phyloP scores from a whole-genome alignment of 2,329 filamentous ascomycete species.

The Thielaviopsis ethacetica region DNA sequence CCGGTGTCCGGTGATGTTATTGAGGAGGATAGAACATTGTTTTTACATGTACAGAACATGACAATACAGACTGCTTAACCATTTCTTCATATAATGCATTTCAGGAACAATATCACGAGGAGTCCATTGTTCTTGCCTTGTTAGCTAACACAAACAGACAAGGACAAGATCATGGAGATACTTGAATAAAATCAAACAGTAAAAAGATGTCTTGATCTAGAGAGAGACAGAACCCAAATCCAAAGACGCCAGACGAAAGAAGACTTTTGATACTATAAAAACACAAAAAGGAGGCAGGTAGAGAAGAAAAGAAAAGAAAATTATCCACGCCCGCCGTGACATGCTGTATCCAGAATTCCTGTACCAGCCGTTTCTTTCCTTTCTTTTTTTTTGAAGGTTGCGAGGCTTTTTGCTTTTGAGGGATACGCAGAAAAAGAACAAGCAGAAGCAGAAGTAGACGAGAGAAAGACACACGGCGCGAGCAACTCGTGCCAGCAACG shows the following conservation, averaged over 20 bases:
- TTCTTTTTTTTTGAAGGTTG: too few relatives aligned
- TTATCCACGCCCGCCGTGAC: neutral
- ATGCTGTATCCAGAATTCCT: neutral
- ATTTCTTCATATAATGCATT: too few relatives aligned
- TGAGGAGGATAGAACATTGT: too few relatives aligned
- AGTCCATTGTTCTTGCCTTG: too few relatives aligned
- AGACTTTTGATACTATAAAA: neutral
- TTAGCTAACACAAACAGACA: too few relatives aligned
- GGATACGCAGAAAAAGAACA: neutral
- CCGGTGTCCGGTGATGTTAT: too few relatives aligned
- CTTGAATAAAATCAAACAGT: neutral
- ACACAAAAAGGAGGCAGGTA: neutral
- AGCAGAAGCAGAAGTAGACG: too few relatives aligned
- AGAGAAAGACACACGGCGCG: neutral
- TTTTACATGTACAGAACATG: too few relatives aligned
- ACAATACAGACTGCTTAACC: too few relatives aligned
- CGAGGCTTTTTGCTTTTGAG: neutral
- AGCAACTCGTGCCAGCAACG: too few relatives aligned
- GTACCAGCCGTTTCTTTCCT: neutral
- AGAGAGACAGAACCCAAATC: slow-evolving; percentile 1
- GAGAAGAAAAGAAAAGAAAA: neutral
- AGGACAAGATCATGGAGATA: too few relatives aligned
- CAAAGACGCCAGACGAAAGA: slow-evolving; percentile 5
- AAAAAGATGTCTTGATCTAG: slow-evolving; percentile 4
- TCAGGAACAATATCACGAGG: too few relatives aligned